Evolutionary conservation across 441 rosid genomes (phyloP).

Genomic region (Euphorbia corollata): DNA sequence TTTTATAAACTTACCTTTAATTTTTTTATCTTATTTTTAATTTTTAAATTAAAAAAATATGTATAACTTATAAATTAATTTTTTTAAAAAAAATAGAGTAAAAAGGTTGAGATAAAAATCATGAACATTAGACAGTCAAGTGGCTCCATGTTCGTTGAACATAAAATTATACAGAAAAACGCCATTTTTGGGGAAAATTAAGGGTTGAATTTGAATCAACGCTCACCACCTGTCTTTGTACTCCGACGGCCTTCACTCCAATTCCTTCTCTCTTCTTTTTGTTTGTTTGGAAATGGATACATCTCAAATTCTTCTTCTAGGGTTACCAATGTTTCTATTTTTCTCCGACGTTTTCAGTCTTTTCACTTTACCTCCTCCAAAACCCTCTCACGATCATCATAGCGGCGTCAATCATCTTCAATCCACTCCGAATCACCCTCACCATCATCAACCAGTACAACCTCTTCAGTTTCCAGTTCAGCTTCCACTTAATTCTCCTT

Average conservation of each 20-base stretch:
- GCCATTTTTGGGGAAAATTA: too few relatives aligned
- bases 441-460: slow-evolving; percentile 8
- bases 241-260: neutral
- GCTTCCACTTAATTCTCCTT: slow-evolving; percentile 14
- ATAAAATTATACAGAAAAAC: too few relatives aligned
- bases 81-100: too few relatives aligned
- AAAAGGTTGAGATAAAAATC: too few relatives aligned
- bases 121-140: too few relatives aligned
- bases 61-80: too few relatives aligned
- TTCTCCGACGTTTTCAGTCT: slow-evolving; percentile 32
- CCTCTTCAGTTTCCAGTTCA: slow-evolving; percentile 30
- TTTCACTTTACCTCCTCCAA: slow-evolving; percentile 31
- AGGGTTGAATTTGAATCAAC: neutral
- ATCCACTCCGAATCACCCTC: slow-evolving; percentile 13
- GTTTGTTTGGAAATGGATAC: slow-evolving; percentile 28
- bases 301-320: slow-evolving; percentile 34
- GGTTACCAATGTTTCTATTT: slow-evolving; percentile 38
- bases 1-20: too few relatives aligned
- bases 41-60: too few relatives aligned
- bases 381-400: slow-evolving; percentile 12
- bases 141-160: too few relatives aligned
- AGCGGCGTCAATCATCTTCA: slow-evolving; percentile 13
- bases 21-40: too few relatives aligned
- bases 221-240: neutral
- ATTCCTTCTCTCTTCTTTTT: too few relatives aligned